Evolutionary conservation across 177 flowering plant genomes (phyloP), one percentile per base, ranked within the genome.

Genomic region (Tripterygium wilfordii): DNA sequence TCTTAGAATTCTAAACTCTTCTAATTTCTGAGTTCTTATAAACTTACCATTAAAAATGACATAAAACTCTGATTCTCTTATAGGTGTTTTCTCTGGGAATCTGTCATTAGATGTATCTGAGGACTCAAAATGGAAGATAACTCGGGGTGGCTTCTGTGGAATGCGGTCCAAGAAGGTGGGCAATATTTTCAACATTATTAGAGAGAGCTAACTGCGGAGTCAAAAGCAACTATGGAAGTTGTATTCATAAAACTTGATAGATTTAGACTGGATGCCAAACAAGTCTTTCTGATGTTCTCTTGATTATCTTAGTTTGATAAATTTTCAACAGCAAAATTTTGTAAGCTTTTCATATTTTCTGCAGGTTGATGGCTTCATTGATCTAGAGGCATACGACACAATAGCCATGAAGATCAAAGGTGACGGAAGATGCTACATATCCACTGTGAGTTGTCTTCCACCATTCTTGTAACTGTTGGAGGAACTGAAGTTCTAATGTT

Each of bases 351-450:
- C 33, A 30, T 35, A 3, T 57, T 13, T 41, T 26, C 10, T 64
- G 68, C 89, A 92, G 99, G 84, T 89, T 58, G 83, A 81, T 77
- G 97, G 96, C 43, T 92, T 72, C 74, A 80, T 92, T 54, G 97
- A 89, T 71, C 68, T 89, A 69, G 99, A 92, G 51, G 36, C 86
- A 27, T 89, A 86, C 67, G 97, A 92, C 68, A 78, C 91, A 5
- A 58, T 92, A 58, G 95, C 95, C 24, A 24, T 92, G 31, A 92
- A 76, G 67, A 63, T 92, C 29, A 86, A 67, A 78, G 97, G 99
- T 67, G 97, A 92, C 67, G 99, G 99, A 40, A 76, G 99, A 71
- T 86, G 82, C 65, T 89, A 89, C 61, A 89, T 86, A 66, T 91
- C 96, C 29, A 88, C 98, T 16, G 96, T 88, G 56, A 79, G 94